Percentiles rank a stretch among this genome's conserved stretches.
phyloP scores from a whole-genome alignment of 768 basidiomycete genomes.

The Boletales sp. region DNA sequence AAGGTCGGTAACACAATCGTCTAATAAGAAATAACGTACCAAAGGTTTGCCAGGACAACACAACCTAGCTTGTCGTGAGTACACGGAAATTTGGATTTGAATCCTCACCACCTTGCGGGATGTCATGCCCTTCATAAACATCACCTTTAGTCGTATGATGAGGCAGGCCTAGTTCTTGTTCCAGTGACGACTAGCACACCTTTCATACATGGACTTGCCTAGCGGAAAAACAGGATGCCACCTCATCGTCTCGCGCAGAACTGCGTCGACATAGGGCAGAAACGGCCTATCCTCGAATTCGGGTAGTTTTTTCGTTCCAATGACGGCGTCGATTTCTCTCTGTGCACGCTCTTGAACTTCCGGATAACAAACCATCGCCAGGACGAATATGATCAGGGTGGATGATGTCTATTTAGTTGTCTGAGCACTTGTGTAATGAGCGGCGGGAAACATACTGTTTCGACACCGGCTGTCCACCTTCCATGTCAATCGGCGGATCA shows the following conservation, averaged over 20 bases:
- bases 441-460: constrained; percentile 19
- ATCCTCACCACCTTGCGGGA: constrained; percentile 22
- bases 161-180: constrained; percentile 20
- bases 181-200: not conserved
- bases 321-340: constrained; percentile 30
- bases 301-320: constrained; percentile 28
- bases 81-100: not conserved
- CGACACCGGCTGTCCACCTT: constrained; percentile 23
- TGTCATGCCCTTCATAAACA: constrained; percentile 23
- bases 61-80: constrained; percentile 24
- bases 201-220: constrained; percentile 12
- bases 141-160: constrained; percentile 25
- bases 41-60: constrained; percentile 29
- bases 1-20: not conserved
- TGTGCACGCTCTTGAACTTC: constrained; percentile 32
- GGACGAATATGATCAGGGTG: constrained; percentile 28
- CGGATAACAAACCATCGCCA: constrained; percentile 35
- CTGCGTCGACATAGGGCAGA: constrained; percentile 31
- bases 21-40: constrained; percentile 12
- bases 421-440: not conserved
- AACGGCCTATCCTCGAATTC: constrained; percentile 24
- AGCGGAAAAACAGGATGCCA: constrained; percentile 33
- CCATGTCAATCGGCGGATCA: constrained; percentile 1
- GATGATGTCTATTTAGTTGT: constrained; percentile 27
- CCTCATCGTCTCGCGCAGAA: constrained; percentile 34